These are phyloP conservation scores for Mycena sanguinolenta DNA, from an alignment of 768 basidiomycete species.

Conservation along the genomic window DNA sequence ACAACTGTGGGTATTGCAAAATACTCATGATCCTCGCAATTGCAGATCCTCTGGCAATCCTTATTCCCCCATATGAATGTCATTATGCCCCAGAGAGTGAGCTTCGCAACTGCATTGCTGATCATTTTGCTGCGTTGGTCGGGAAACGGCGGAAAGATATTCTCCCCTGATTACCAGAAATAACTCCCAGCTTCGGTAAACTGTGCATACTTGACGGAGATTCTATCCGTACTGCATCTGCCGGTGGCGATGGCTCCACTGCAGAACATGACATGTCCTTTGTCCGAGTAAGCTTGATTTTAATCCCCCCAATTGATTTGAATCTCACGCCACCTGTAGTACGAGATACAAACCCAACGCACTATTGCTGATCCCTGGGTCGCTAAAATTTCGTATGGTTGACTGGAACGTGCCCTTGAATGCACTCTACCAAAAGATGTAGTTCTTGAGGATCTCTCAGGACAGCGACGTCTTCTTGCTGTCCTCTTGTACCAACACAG, in stretches of 20 bases:
- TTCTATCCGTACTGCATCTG: background rate
- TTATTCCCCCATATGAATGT: background rate
- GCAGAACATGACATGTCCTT: constrained; percentile 22
- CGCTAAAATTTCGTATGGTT: background rate
- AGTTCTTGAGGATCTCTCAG: background rate
- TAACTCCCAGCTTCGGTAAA: constrained; percentile 18
- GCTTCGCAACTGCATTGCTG: constrained; percentile 8
- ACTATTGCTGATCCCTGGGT: background rate
- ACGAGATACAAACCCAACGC: background rate
- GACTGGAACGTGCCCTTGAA: background rate
- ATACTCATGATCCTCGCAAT: too few species aligned
- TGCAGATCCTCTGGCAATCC: background rate
- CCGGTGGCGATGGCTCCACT: constrained; percentile 1
- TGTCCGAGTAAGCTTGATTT: constrained; percentile 5
- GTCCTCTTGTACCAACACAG: background rate
- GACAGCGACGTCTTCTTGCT: background rate
- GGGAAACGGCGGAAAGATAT: background rate
- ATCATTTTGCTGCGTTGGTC: constrained; percentile 35
- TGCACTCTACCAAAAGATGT: background rate
- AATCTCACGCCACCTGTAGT: background rate
- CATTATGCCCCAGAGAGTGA: background rate
- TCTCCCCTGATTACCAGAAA: background rate
- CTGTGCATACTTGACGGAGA: constrained; percentile 10
- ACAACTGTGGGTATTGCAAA: background rate
- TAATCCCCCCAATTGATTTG: background rate